Base-by-base conservation (phyloP, 2,329 filamentous ascomycete species). In the Nigrospora osmanthi region DNA sequence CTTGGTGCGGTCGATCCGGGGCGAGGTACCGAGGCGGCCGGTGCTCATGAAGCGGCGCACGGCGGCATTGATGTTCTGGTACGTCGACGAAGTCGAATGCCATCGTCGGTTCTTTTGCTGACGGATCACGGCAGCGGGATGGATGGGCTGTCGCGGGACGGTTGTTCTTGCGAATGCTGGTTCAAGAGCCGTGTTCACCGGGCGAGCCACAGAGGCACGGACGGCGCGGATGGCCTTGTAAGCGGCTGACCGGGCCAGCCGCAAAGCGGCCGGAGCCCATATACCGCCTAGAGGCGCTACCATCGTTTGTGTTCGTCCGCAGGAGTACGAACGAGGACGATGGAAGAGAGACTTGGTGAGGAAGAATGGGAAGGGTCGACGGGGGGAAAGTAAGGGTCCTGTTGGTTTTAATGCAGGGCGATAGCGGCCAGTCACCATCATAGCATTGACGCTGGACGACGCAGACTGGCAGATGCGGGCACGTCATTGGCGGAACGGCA, bases 201-300 rank as follows among this genome's bases (percentile, higher is more conserved):
- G 68, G 46, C 67, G 68, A 41, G 68, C 59, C 35, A 69, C 68
- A 47, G 60, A 62, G 17, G 65, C 65, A 48, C 75, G 73, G 47
- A 81, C 63, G 52, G 70, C 63, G 52, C 73, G 71, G 48, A 71
- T 69, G 56, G 75, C 70, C 55, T 71, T 74, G 41, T 65, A 64
- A 58, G 73, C 65, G 59, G 76, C 72, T 54, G 67, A 68, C 58
- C 74, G 72, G 56, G 79, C 66, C 54, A 75, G 64, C 61, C 74
- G 73, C 60, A 78, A 63, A 66, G 74, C 72, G 59, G 69, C 67
- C 47, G 75, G 73, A 57, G 71, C 76, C 76, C 71, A 78, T 61
- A 78, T 67, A 65, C 73, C 75, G 69, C 73, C 74, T 60, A 54
- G 41, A 12, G 65, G 61, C 60, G 74, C 71, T 65, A 70, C 70